Percentiles rank a stretch among this genome's conserved stretches.
Evolutionary conservation across 2,329 filamentous ascomycete species (phyloP).

Genomic region (Dactylellina haptotyla): DNA sequence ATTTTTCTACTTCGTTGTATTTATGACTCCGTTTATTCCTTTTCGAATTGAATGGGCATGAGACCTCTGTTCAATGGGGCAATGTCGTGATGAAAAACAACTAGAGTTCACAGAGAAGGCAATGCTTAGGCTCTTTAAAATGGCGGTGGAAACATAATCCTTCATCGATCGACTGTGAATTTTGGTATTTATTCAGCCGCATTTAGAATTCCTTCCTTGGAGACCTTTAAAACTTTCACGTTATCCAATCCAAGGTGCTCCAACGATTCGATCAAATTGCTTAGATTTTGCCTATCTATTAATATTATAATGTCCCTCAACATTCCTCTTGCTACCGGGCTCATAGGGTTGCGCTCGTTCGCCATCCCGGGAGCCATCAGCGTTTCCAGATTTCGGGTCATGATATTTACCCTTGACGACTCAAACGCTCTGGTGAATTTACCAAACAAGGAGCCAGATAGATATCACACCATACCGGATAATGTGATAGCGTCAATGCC

Average conservation of each 20-base stretch:
- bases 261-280: no score
- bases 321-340: neutral
- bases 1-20: constrained; percentile 43
- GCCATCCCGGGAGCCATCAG: constrained; percentile 2
- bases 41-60: constrained; percentile 47
- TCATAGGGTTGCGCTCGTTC: neutral
- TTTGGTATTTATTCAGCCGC: no score
- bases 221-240: no score
- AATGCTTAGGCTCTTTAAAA: neutral
- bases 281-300: no score
- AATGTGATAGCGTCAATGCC: neutral
- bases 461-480: neutral
- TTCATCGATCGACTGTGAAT: no score
- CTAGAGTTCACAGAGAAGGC: neutral
- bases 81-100: constrained; percentile 37
- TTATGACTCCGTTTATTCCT: constrained; percentile 40
- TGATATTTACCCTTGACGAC: constrained; percentile 12
- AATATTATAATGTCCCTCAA: neutral
- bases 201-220: no score
- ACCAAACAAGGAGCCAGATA: neutral
- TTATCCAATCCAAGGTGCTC: no score
- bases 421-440: neutral
- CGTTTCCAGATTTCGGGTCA: neutral
- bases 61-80: constrained; percentile 44
- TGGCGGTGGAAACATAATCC: no score